Percentiles rank a stretch among this genome's conserved stretches.
Evolutionary conservation across 164 flowering plant genomes (phyloP).

Genomic region (Houttuynia cordata): DNA sequence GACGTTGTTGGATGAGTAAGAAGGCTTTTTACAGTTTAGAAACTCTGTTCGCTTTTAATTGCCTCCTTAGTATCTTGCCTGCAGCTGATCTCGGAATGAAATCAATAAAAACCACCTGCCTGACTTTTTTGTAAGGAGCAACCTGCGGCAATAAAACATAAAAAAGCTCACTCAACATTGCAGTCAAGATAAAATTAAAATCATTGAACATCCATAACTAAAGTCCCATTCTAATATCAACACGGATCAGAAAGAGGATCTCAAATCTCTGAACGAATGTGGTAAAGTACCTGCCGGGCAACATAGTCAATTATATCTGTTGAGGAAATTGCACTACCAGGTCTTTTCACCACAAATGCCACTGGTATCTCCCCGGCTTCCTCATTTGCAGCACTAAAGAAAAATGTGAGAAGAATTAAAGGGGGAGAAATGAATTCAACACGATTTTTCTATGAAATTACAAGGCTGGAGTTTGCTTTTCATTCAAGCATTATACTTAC

Average conservation of each 20-base stretch:
- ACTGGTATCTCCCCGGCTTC: conserved; percentile 64
- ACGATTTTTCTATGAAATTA: background rate
- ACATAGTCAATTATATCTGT: conserved; percentile 36
- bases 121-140: conserved; percentile 74
- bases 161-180: background rate
- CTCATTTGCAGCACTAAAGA: conserved; percentile 28
- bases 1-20: no score
- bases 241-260: background rate
- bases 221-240: background rate
- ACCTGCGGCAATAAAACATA: conserved; percentile 29
- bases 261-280: background rate
- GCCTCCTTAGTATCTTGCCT: conserved; percentile 68
- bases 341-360: conserved; percentile 47
- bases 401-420: conserved; percentile 1
- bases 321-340: conserved; percentile 30
- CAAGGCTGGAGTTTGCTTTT: background rate
- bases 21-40: conserved; percentile 31
- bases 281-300: conserved; percentile 24
- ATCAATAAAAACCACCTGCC: conserved; percentile 40
- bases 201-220: background rate
- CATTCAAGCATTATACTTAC: conserved; percentile 20
- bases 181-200: background rate
- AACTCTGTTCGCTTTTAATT: conserved; percentile 22
- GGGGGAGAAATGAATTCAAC: background rate
- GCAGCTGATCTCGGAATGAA: conserved; percentile 67